Conservation (phyloP, 2,329 filamentous ascomycete species). For the Alternaria alternata region DNA sequence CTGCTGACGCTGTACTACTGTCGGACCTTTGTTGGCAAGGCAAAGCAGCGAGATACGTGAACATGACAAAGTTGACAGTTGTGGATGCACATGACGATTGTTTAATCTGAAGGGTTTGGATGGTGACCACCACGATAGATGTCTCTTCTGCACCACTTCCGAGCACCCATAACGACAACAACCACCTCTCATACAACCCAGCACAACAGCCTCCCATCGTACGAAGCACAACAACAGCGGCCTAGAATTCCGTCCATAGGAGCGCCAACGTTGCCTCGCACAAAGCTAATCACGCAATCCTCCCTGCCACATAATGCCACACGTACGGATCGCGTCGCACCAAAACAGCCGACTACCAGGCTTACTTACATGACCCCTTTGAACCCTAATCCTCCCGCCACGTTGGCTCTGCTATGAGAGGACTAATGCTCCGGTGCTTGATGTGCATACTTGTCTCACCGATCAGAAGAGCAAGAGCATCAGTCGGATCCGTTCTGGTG, state of each 20-base stretch:
- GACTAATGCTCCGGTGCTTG: conserved; percentile 16
- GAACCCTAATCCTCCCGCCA: conserved; percentile 32
- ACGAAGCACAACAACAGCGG: conserved; percentile 10
- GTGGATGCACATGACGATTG: neutral
- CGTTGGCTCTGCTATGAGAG: conserved; percentile 32
- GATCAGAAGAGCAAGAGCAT: conserved; percentile 13
- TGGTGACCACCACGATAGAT: neutral
- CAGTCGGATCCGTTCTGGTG: conserved; percentile 1
- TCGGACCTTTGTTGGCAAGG: conserved; percentile 9
- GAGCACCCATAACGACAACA: conserved; percentile 1
- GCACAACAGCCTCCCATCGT: neutral
- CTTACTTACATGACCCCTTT: conserved; percentile 9
- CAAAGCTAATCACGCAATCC: conserved; percentile 12
- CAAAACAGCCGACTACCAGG: conserved; percentile 13
- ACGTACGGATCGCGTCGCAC: conserved; percentile 5
- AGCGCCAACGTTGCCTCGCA: neutral
- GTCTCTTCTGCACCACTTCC: conserved; percentile 10
- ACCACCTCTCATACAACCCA: conserved; percentile 6
- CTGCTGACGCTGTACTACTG: conserved; percentile 13
- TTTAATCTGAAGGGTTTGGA: neutral
- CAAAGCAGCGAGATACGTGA: conserved; percentile 6
- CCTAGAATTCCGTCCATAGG: neutral
- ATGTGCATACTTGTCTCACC: conserved; percentile 22
- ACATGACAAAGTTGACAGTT: neutral
- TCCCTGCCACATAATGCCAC: conserved; percentile 10